These are phyloP conservation scores for Cladophialophora exuberans DNA, from an alignment of 2,329 filamentous ascomycete genomes.

Conservation along the genomic window DNA sequence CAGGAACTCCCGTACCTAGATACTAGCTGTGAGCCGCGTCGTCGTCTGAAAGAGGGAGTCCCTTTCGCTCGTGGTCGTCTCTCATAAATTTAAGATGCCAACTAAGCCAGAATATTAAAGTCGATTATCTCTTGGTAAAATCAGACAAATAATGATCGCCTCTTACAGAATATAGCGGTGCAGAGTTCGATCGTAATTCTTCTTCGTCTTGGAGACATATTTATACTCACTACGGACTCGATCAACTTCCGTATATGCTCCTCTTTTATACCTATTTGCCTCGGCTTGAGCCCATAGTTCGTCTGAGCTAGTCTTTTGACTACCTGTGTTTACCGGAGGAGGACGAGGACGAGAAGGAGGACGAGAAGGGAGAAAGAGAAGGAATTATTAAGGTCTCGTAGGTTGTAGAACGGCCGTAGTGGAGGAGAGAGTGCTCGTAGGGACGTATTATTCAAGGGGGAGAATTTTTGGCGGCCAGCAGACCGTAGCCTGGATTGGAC, in stretches of 20 bases:
- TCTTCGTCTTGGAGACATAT: background rate
- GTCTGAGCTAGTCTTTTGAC: too few species aligned
- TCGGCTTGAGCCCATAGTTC: constrained; percentile 1
- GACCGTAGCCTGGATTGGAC: background rate
- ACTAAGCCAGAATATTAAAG: background rate
- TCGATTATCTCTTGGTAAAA: background rate
- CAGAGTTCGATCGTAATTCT: background rate
- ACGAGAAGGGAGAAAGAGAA: background rate
- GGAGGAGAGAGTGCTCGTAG: background rate
- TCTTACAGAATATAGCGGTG: background rate
- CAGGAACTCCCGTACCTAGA: constrained; percentile 6
- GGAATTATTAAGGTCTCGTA: too few species aligned
- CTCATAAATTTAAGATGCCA: background rate
- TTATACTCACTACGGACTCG: background rate
- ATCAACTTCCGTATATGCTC: background rate
- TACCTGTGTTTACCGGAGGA: too few species aligned
- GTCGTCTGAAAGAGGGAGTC: background rate
- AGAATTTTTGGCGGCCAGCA: background rate
- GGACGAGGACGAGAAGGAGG: background rate
- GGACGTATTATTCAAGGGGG: background rate
- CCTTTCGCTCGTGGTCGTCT: background rate
- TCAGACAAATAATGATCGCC: background rate
- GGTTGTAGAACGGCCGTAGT: background rate
- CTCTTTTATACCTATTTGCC: background rate
- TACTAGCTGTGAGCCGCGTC: constrained; percentile 2